Evolutionary conservation across 495 filamentous ascomycete species (phyloP), one percentile per base, ranked within the genome.

Genomic region (Glutinoglossum americanum): DNA sequence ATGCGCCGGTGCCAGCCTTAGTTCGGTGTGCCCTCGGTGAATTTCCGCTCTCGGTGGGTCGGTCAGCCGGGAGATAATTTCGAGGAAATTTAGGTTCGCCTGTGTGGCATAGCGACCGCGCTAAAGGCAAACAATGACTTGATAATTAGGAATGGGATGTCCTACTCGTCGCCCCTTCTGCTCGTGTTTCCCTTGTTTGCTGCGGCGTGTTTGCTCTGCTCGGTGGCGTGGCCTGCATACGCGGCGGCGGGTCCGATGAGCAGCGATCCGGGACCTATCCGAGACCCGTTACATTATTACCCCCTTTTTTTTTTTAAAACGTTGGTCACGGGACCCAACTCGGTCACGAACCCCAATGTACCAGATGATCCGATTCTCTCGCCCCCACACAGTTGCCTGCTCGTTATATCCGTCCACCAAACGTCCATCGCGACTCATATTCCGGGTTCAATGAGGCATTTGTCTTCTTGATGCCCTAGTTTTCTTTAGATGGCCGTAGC

Each of bases 401-500:
- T n/a, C 8, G n/a, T 51, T n/a, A 2, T 8, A n/a, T n/a, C n/a
- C n/a, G n/a, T n/a, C n/a, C n/a, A n/a, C n/a, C 49, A 53, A 28
- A 27, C n/a, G 21, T 15, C 49, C 30, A 23, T 17, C 49, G 49
- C 21, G 49, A 33, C 30, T 23, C 49, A 27, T 53, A 27, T 53
- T 10, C n/a, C n/a, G n/a, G n/a, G 49, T 4, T 8, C 17, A 19
- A 23, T 19, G 17, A 27, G 49, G 41, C 19, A 5, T 19, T 45
- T 13, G 21, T 41, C 25, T 15, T 39, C 33, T 45, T 56, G 54
- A 17, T 19, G 32, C 54, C 25, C 33, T 56, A 4, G 54, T 30
- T 41, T 30, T 56, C 41, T 27, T 39, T 15, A 21, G 3, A 32
- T 7, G 79, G 79, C 60, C 72, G 70, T 60, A 83, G 66, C 59